Evolutionary conservation across 177 flowering plant genomes (phyloP), one percentile per base, ranked within the genome.

Genomic region (Telopea speciosissima): DNA sequence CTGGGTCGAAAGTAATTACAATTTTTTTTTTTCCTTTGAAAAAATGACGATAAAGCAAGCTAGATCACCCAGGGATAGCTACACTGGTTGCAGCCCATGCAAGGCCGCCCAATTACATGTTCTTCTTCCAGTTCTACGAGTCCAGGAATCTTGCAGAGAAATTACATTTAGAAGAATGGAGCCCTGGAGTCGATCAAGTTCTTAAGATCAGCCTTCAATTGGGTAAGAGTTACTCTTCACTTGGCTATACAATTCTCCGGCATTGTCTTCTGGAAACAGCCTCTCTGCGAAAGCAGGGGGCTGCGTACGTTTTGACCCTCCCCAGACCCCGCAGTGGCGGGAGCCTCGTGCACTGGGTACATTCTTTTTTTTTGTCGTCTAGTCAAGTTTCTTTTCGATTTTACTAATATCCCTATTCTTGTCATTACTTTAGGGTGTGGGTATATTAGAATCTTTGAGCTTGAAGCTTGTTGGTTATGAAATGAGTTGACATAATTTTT

Each of bases 81-180:
- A 86, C 75, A 49, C 78, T 94, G 73, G 78, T 90, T 49, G 97
- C 96, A 5, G 98, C 97, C 0, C 91, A 92, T 73, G 96, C 95
- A 1, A 87, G 76, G 84, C 98, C 97, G 7, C 97, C 97, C 60
- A 86, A 90, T 79, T 94, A 94, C 80, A 73, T 92, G 95, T 84
- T 89, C 73, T 90, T 94, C 83, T 94, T 88, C 54, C 76, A 81
- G 14, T 86, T 83, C 64, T 90, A 89, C 22, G 90, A 88, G 71
- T 74, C 75, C 24, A 73, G 84, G 3, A 88, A 81, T 80, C 87
- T 94, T 6, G 81, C 88, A 0, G 81, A 84, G 23, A 88, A 85
- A 65, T 75, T 94, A 28, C 98, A 94, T 70, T 80, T 85, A 21
- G 90, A 90, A 63, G 95, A 94, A 73, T 90, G 95, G 96, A 77